Evolutionary conservation across 208 protist genomes (phyloP).

Genomic region (Trypanosoma brucei): DNA sequence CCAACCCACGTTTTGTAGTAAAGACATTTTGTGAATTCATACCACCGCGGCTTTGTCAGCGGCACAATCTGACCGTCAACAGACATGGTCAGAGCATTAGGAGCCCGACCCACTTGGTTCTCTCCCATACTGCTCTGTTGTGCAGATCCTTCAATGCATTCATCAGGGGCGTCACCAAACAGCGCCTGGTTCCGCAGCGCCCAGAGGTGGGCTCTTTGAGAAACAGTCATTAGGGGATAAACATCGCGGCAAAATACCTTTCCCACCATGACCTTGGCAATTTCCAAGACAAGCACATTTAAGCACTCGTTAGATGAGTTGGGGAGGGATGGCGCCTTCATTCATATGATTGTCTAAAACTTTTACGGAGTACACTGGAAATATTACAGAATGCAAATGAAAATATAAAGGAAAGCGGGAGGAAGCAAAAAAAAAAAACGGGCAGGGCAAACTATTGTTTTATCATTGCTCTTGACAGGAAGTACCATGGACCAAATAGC

Average conservation of each 20-base stretch:
- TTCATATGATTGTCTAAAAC: no score
- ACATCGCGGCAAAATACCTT: conserved; percentile 27
- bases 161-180: conserved; percentile 57
- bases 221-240: conserved; percentile 18
- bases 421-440: conserved; percentile 4
- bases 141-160: not conserved
- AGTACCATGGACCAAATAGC: no score
- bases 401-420: conserved; percentile 4
- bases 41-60: conserved; percentile 36
- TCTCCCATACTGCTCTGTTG: conserved; percentile 4
- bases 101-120: not conserved
- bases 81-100: no score
- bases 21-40: conserved; percentile 50
- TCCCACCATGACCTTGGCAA: conserved; percentile 39
- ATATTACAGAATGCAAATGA: not conserved
- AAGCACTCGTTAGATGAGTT: conserved; percentile 6
- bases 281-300: conserved; percentile 20
- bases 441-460: no score
- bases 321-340: not conserved
- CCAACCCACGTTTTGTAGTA: conserved; percentile 40
- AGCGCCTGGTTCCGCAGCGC: conserved; percentile 64
- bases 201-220: conserved; percentile 44
- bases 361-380: no score
- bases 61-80: not conserved
- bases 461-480: no score